Percentiles rank a stretch among this genome's conserved stretches.
Evolutionary conservation across 495 filamentous ascomycete genomes (phyloP).

Genomic region (Glonium stellatum): DNA sequence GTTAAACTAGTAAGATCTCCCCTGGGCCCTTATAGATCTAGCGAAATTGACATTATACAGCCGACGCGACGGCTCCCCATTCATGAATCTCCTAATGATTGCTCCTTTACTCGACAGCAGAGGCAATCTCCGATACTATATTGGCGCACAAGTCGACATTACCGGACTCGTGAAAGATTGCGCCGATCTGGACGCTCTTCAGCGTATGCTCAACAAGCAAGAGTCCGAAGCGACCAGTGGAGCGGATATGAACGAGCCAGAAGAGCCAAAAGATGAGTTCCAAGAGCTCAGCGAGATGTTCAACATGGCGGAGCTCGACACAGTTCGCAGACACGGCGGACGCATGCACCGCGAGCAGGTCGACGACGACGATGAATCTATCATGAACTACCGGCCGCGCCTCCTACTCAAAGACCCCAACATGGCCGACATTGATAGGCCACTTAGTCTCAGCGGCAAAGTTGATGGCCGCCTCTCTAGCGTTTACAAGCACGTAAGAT

Average conservation of each 20-base stretch:
- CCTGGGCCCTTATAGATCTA: neutral
- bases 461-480: constrained; percentile 34
- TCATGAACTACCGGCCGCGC: constrained; percentile 34
- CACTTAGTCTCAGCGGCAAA: constrained; percentile 9
- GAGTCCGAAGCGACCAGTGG: constrained; percentile 22
- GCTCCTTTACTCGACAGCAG: constrained; percentile 56
- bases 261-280: constrained; percentile 44
- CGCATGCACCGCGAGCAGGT: constrained; percentile 47
- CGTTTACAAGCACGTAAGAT: constrained; percentile 40
- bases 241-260: constrained; percentile 17
- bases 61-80: constrained; percentile 58
- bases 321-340: constrained; percentile 49
- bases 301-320: constrained; percentile 52
- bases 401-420: constrained; percentile 32
- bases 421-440: constrained; percentile 23
- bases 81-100: constrained; percentile 63
- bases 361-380: constrained; percentile 40
- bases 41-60: constrained; percentile 27
- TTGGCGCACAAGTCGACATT: constrained; percentile 62
- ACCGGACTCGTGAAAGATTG: constrained; percentile 57
- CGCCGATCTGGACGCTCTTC: constrained; percentile 50
- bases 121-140: constrained; percentile 54
- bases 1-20: constrained; percentile 53
- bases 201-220: constrained; percentile 38
- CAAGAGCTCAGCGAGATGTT: constrained; percentile 57